phyloP scores from a whole-genome alignment of 208 protist species.

The Crithidia acanthocephali region DNA sequence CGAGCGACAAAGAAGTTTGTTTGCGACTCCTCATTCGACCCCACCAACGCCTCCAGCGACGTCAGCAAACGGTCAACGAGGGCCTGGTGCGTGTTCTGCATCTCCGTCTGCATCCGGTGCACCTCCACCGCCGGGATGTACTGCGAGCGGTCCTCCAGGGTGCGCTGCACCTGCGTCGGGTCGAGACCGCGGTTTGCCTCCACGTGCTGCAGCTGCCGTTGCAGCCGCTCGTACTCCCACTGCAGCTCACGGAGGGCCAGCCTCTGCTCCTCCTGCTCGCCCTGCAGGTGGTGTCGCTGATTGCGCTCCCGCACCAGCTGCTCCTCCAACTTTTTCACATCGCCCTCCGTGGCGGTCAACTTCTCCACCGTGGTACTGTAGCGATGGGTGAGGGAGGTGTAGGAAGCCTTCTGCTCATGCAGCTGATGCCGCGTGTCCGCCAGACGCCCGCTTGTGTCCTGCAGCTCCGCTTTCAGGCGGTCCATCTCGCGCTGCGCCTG shows the following conservation, averaged over 20 bases:
- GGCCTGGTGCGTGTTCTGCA: slow-evolving; percentile 40
- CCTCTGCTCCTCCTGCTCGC: slow-evolving; percentile 49
- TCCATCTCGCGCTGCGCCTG: slow-evolving; percentile 55
- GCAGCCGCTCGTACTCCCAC: slow-evolving; percentile 48
- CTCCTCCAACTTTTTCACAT: slow-evolving; percentile 58
- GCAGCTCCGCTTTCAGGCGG: slow-evolving; percentile 52
- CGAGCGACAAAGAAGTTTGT: slow-evolving; percentile 69
- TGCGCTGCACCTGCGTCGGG: slow-evolving; percentile 60
- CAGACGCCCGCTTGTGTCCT: slow-evolving; percentile 43
- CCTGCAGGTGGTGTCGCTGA: slow-evolving; percentile 34
- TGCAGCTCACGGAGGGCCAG: slow-evolving; percentile 40
- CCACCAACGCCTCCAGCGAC: slow-evolving; percentile 45
- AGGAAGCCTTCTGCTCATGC: slow-evolving; percentile 70
- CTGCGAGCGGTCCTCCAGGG: slow-evolving; percentile 64
- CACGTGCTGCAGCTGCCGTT: slow-evolving; percentile 45
- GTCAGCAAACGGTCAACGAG: slow-evolving; percentile 40
- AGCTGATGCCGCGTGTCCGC: slow-evolving; percentile 42
- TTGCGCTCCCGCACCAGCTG: slow-evolving; percentile 62
- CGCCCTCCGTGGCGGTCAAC: slow-evolving; percentile 54
- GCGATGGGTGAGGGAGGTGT: slow-evolving; percentile 63
- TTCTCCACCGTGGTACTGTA: slow-evolving; percentile 66
- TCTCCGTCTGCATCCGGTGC: slow-evolving; percentile 46
- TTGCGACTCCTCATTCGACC: slow-evolving; percentile 58
- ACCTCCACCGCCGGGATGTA: slow-evolving; percentile 70
- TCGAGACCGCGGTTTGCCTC: slow-evolving; percentile 54